Conservation (phyloP, 2,329 filamentous ascomycete species). For the Paecilomyces dactylethromorphus region DNA sequence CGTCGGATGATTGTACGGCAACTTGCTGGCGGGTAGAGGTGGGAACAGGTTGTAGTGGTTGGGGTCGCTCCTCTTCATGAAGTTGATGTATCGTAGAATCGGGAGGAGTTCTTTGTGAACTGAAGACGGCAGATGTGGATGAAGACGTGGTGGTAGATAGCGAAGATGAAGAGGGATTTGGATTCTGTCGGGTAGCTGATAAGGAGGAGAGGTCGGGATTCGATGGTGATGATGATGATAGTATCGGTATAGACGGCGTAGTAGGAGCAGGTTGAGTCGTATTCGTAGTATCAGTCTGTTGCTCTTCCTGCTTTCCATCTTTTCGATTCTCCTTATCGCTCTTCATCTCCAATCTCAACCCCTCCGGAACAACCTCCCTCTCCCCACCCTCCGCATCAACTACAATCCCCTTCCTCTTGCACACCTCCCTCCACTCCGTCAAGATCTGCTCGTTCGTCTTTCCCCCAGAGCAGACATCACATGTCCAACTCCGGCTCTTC, state of each 20-base stretch:
- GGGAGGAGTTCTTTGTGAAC: background rate
- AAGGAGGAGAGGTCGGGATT: background rate
- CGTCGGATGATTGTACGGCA: constrained; percentile 35
- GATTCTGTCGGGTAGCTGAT: constrained; percentile 1
- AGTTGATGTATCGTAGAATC: background rate
- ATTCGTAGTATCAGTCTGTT: background rate
- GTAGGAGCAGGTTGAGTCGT: background rate
- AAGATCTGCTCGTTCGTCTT: constrained; percentile 68
- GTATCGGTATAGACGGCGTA: background rate
- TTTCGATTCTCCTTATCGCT: constrained; percentile 11
- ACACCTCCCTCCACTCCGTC: constrained; percentile 58
- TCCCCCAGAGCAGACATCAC: constrained; percentile 55
- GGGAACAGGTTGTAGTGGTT: background rate
- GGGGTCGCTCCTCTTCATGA: background rate
- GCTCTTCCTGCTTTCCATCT: constrained; percentile 1
- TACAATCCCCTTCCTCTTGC: constrained; percentile 36
- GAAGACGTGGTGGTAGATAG: background rate
- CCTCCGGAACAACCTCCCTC: constrained; percentile 32
- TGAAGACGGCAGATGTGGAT: background rate
- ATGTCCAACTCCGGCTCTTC: constrained; percentile 61
- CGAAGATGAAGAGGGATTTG: background rate
- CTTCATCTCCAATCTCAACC: constrained; percentile 59
- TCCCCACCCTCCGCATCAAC: constrained; percentile 34
- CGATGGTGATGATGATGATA: background rate
- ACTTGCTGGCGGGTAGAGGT: background rate